phyloP scores from a whole-genome alignment of 1,284 basidiomycete genomes.

The Cystobasidiaceae sp. region DNA sequence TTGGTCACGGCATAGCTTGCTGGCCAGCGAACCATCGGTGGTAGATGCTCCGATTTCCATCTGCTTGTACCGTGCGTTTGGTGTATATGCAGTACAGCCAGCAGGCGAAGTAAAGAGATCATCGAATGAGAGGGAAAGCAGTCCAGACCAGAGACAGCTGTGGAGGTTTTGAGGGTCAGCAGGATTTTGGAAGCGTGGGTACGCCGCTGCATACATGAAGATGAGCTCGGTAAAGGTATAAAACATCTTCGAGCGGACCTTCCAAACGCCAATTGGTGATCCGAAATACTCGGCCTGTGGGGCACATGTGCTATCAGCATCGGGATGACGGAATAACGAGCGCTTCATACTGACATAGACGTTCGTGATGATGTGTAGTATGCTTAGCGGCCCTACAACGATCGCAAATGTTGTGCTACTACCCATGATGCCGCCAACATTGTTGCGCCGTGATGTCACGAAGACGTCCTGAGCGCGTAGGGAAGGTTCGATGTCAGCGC shows the following conservation, averaged over 20 bases:
- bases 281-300: slow-evolving; percentile 80
- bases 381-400: slow-evolving; percentile 74
- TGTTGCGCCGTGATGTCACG: slow-evolving; percentile 40
- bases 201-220: slow-evolving; percentile 63
- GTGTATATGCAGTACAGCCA: slow-evolving; percentile 57
- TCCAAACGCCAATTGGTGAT: slow-evolving; percentile 81
- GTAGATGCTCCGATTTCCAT: slow-evolving; percentile 58
- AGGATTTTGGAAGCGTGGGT: slow-evolving; percentile 72
- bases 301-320: not conserved
- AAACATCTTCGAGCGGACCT: slow-evolving; percentile 65
- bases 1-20: slow-evolving; percentile 63
- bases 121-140: slow-evolving; percentile 78
- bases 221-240: slow-evolving; percentile 59
- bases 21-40: slow-evolving; percentile 53
- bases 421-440: slow-evolving; percentile 65
- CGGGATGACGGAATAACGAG: too few relatives aligned
- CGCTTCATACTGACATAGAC: slow-evolving; percentile 49
- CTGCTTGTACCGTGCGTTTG: slow-evolving; percentile 41
- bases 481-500: not conserved
- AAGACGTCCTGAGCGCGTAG: slow-evolving; percentile 5
- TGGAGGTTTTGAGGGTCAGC: not conserved
- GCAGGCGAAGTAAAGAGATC: slow-evolving; percentile 83
- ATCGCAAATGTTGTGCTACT: slow-evolving; percentile 78
- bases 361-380: slow-evolving; percentile 76
- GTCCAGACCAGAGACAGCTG: slow-evolving; percentile 71